Percentiles rank a stretch among this genome's conserved stretches.
These are phyloP conservation scores for Syncephalastrum sp. DNA, from an alignment of 371 early-diverging fungal species.

Conservation along the genomic window DNA sequence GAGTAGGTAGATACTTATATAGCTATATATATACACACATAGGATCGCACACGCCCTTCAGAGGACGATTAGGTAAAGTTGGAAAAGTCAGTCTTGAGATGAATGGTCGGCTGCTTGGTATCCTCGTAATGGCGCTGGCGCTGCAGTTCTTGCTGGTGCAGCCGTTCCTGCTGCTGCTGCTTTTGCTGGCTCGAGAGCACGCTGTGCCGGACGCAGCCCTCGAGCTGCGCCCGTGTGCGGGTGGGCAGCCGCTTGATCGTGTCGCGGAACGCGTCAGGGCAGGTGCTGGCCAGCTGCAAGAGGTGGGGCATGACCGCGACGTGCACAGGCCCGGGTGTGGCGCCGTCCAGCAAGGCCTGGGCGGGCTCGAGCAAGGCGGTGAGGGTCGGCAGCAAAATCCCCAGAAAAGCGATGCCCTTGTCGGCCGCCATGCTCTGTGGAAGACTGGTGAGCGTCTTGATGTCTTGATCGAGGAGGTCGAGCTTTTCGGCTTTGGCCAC, in stretches of 20 bases:
- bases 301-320: constrained; percentile 29
- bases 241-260: constrained; percentile 28
- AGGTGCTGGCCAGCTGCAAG: constrained; percentile 35
- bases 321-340: constrained; percentile 28
- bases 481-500: constrained; percentile 18
- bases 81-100: constrained; percentile 55
- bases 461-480: constrained; percentile 34
- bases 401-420: constrained; percentile 4
- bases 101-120: constrained; percentile 49
- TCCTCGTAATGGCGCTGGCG: constrained; percentile 19
- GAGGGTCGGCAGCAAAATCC: constrained; percentile 39
- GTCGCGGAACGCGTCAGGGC: constrained; percentile 39
- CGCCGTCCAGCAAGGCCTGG: constrained; percentile 8
- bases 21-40: neutral
- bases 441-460: constrained; percentile 39
- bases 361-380: constrained; percentile 37
- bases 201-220: constrained; percentile 46
- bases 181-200: constrained; percentile 36
- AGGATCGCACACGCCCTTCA: too few species aligned
- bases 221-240: constrained; percentile 35
- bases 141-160: constrained; percentile 29
- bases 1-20: too few species aligned
- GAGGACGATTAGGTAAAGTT: constrained; percentile 28
- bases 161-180: constrained; percentile 32
- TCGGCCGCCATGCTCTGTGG: constrained; percentile 26